Conservation (phyloP, 2,329 filamentous ascomycete genomes). For the Venturiaceae sp. region DNA sequence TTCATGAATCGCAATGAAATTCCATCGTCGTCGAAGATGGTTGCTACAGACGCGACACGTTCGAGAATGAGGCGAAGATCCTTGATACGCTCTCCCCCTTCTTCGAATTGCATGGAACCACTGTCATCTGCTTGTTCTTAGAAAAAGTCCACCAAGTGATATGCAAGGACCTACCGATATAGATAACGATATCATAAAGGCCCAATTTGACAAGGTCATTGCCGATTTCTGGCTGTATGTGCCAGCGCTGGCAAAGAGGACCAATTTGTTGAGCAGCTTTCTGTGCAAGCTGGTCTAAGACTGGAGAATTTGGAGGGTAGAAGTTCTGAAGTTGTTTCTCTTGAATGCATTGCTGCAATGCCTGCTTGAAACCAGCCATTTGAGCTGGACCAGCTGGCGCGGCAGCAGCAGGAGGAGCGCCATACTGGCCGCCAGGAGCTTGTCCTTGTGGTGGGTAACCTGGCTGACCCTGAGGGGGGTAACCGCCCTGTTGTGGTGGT, state of each 20-base stretch:
- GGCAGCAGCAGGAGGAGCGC: constrained; percentile 15
- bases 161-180: constrained; percentile 35
- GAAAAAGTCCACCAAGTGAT: not conserved
- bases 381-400: constrained; percentile 29
- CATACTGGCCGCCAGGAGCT: constrained; percentile 12
- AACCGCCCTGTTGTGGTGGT: constrained; percentile 23
- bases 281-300: constrained; percentile 40
- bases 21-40: constrained; percentile 60
- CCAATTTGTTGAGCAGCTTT: constrained; percentile 41
- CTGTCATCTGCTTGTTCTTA: constrained; percentile 44
- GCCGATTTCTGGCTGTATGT: constrained; percentile 48
- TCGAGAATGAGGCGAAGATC: constrained; percentile 55
- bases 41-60: constrained; percentile 53
- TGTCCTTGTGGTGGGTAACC: constrained; percentile 23
- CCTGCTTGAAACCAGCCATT: constrained; percentile 44
- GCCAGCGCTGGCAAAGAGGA: constrained; percentile 46
- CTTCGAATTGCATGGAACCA: constrained; percentile 60
- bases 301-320: constrained; percentile 45
- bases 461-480: constrained; percentile 24
- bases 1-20: constrained; percentile 65
- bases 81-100: constrained; percentile 56
- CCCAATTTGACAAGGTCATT: constrained; percentile 54
- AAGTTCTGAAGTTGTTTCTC: constrained; percentile 51
- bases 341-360: constrained; percentile 45
- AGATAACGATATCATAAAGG: constrained; percentile 53